phyloP scores from a whole-genome alignment of 2,329 filamentous ascomycete genomes.

The Dothidotthia symphoricarpi region DNA sequence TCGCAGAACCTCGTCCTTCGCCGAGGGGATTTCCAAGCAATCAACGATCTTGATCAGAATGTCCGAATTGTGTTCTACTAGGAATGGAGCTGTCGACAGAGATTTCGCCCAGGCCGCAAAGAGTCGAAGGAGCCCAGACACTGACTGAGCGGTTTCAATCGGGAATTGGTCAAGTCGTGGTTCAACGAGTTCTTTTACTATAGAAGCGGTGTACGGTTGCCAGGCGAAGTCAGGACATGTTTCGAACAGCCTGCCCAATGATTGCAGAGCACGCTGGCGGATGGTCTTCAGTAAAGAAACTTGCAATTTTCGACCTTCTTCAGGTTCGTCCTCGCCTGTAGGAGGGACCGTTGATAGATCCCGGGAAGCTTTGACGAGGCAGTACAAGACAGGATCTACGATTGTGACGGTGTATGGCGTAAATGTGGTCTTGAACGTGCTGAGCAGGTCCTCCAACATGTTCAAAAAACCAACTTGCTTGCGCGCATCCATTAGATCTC shows the following conservation, averaged over 20 bases:
- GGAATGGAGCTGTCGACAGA: constrained; percentile 64
- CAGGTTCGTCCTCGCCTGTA: constrained; percentile 28
- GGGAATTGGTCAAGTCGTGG: constrained; percentile 77
- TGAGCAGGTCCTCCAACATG: constrained; percentile 84
- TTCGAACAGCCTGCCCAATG: constrained; percentile 73
- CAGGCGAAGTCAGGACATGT: constrained; percentile 70
- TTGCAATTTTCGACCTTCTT: constrained; percentile 30
- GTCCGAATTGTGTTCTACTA: constrained; percentile 59
- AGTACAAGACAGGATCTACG: constrained; percentile 77
- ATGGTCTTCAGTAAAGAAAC: constrained; percentile 64
- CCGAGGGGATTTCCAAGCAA: constrained; percentile 67
- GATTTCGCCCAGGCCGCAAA: constrained; percentile 77
- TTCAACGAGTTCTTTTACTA: constrained; percentile 73
- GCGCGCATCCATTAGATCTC: constrained; percentile 62
- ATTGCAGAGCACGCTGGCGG: constrained; percentile 75
- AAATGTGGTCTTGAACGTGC: constrained; percentile 75
- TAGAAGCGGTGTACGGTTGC: constrained; percentile 65
- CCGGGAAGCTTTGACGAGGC: constrained; percentile 66
- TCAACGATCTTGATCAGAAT: constrained; percentile 71
- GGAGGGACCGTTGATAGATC: constrained; percentile 35
- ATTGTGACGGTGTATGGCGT: constrained; percentile 66
- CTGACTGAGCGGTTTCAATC: constrained; percentile 80
- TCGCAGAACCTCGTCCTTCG: constrained; percentile 82
- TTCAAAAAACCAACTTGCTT: constrained; percentile 90
- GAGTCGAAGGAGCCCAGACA: constrained; percentile 78